Conservation (phyloP, 257 asterid genomes). For the Ajuga chamaepitys region DNA sequence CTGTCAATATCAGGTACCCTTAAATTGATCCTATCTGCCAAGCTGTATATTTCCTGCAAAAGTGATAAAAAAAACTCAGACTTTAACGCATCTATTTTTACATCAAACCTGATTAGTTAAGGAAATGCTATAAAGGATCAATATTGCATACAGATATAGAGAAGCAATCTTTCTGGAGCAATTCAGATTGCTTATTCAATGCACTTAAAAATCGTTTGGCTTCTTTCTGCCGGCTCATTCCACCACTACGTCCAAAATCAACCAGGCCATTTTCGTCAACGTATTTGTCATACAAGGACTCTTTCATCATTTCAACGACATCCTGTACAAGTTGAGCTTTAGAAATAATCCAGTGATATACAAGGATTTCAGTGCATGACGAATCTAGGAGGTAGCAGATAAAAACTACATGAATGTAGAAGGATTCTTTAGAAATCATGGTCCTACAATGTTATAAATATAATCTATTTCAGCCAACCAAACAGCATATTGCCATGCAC, state of each 20-base stretch:
- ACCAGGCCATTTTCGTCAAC: constrained; percentile 89
- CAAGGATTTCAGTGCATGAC: constrained; percentile 6
- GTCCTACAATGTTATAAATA: background rate
- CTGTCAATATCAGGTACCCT: constrained; percentile 87
- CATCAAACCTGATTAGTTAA: constrained; percentile 9
- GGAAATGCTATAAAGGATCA: background rate
- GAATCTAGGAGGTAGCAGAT: background rate
- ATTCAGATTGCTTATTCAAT: constrained; percentile 74
- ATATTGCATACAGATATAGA: constrained; percentile 60
- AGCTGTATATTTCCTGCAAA: constrained; percentile 71
- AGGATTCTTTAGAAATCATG: background rate
- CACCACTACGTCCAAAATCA: constrained; percentile 96
- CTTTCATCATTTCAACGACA: constrained; percentile 94
- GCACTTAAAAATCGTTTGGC: constrained; percentile 87
- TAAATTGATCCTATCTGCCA: constrained; percentile 76
- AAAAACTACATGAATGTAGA: background rate
- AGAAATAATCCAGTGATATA: constrained; percentile 6
- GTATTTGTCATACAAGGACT: constrained; percentile 88
- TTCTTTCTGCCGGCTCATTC: constrained; percentile 98
- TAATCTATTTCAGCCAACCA: background rate
- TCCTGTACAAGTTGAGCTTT: constrained; percentile 47
- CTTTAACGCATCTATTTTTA: background rate
- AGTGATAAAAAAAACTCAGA: constrained; percentile 13
- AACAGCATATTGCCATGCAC: background rate
- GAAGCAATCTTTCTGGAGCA: constrained; percentile 82